Evolutionary conservation across 2,329 filamentous ascomycete genomes (phyloP).

Genomic region (Claviceps paspali): DNA sequence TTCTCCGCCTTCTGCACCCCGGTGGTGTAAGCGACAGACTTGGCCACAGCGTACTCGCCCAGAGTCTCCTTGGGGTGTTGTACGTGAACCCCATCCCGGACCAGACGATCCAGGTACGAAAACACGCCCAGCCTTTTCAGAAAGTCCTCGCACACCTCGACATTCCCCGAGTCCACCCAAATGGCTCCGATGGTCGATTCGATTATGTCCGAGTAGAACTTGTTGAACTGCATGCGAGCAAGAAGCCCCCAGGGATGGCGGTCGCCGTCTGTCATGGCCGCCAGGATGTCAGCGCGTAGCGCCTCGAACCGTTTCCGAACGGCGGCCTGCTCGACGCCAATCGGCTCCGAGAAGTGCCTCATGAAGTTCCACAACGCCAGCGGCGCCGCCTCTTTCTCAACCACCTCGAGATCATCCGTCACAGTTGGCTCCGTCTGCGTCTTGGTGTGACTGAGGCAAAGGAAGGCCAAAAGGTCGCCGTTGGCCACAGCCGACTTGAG

Average conservation of each 20-base stretch:
- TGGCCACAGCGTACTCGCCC: constrained; percentile 36
- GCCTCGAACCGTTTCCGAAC: constrained; percentile 29
- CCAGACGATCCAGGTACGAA: constrained; percentile 41
- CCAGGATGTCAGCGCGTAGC: constrained; percentile 32
- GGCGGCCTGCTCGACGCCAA: constrained; percentile 30
- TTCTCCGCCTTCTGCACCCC: constrained; percentile 11
- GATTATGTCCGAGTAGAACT: constrained; percentile 72
- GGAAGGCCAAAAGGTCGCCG: constrained; percentile 62
- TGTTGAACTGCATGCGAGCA: constrained; percentile 47
- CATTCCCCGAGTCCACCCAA: constrained; percentile 60
- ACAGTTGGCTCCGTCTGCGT: constrained; percentile 10
- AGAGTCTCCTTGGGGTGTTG: constrained; percentile 54
- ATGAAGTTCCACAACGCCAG: constrained; percentile 55
- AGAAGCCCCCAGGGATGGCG: constrained; percentile 68
- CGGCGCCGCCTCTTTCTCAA: constrained; percentile 7
- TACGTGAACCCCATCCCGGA: constrained; percentile 42
- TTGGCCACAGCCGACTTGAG: constrained; percentile 67
- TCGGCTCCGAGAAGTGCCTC: constrained; percentile 35
- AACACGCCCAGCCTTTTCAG: constrained; percentile 51
- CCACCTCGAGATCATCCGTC: constrained; percentile 8
- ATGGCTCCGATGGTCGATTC: constrained; percentile 71
- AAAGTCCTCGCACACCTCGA: constrained; percentile 44
- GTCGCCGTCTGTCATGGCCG: constrained; percentile 31
- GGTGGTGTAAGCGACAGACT: constrained; percentile 39
- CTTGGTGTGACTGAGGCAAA: constrained; percentile 39